Evolutionary conservation across 768 basidiomycete genomes (phyloP).

Genomic region (Pulveroboletus sp.): DNA sequence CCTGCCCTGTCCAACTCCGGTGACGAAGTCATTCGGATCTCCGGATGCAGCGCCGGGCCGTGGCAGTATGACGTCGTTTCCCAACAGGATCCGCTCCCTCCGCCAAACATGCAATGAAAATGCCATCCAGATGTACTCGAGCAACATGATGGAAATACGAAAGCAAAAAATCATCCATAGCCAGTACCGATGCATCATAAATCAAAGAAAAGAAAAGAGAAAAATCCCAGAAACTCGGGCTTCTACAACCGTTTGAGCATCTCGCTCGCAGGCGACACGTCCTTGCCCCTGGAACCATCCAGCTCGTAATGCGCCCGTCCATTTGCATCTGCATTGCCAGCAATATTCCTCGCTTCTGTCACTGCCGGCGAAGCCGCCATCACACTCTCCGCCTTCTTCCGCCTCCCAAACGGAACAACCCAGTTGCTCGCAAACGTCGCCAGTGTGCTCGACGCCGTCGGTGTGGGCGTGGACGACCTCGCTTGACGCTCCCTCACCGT

Average conservation of each 20-base stretch:
- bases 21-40: no score
- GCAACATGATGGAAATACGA: background rate
- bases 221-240: background rate
- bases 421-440: constrained; percentile 62
- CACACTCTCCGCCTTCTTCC: constrained; percentile 33
- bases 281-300: constrained; percentile 2
- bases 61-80: no score
- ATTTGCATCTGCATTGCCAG: no score
- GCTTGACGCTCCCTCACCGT: constrained; percentile 3
- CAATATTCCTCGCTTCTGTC: constrained; percentile 1
- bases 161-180: constrained; percentile 2
- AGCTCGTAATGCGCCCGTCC: constrained; percentile 16
- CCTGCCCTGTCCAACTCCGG: no score
- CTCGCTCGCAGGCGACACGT: constrained; percentile 40
- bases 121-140: no score
- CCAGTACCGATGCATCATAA: background rate
- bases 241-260: constrained; percentile 29
- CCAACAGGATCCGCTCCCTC: no score
- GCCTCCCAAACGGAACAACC: constrained; percentile 63
- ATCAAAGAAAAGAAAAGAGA: background rate
- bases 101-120: no score
- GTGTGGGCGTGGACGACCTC: constrained; percentile 17
- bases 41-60: no score
- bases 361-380: constrained; percentile 3
- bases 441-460: constrained; percentile 50